Conservation (phyloP, 2,329 filamentous ascomycete genomes). For the Zalaria obscura region DNA sequence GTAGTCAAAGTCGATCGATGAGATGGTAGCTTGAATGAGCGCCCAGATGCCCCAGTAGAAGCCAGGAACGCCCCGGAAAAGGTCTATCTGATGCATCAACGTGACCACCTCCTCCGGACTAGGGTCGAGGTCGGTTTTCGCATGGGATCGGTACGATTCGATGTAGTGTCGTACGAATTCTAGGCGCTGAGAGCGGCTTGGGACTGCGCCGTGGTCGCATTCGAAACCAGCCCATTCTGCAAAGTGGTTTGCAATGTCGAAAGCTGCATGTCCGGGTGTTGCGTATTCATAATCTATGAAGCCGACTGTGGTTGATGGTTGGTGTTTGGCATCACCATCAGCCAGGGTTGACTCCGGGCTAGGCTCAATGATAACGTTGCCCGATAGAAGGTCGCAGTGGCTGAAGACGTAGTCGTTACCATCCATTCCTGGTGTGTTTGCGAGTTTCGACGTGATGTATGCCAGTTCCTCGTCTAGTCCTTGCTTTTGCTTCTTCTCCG, state of each 20-base stretch:
- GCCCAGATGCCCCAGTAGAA: conserved; percentile 93
- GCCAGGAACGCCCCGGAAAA: conserved; percentile 77
- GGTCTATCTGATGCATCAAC: conserved; percentile 69
- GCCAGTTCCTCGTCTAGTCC: conserved; percentile 62
- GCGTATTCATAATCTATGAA: conserved; percentile 99
- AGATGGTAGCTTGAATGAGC: conserved; percentile 85
- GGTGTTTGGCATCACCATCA: conserved; percentile 11
- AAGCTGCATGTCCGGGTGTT: conserved; percentile 82
- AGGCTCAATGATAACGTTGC: conserved; percentile 81
- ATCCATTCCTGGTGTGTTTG: conserved; percentile 63
- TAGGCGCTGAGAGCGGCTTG: conserved; percentile 60
- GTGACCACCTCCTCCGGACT: conserved; percentile 50
- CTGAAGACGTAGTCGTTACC: conserved; percentile 74
- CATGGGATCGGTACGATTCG: conserved; percentile 45
- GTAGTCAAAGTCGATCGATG: conserved; percentile 94
- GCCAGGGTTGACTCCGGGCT: conserved; percentile 12
- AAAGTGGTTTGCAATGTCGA: conserved; percentile 96
- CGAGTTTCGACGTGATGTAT: conserved; percentile 54
- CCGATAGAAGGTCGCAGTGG: conserved; percentile 90
- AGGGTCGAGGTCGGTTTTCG: conserved; percentile 3
- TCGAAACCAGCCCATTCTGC: conserved; percentile 97
- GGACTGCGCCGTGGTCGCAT: conserved; percentile 76
- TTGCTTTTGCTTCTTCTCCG: conserved; percentile 52
- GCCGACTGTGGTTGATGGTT: conserved; percentile 34
- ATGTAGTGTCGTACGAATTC: conserved; percentile 80